Conservation (phyloP, 768 basidiomycete genomes). For the Auricularia heimuer region DNA sequence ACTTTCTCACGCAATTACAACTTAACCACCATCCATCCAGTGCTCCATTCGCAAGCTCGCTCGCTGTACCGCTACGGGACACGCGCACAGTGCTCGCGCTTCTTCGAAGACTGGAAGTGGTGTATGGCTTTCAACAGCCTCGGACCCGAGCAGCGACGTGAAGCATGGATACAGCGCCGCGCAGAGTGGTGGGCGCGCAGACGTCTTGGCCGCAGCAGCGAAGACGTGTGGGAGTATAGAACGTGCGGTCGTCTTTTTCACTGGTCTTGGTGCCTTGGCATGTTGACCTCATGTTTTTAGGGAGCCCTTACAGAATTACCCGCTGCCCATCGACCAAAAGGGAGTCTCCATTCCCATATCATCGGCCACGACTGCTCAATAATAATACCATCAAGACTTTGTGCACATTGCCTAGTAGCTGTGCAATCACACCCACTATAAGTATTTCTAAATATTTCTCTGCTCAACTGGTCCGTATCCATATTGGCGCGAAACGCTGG, state of each 20-base stretch:
- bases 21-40: constrained; percentile 28
- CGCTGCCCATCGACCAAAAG: constrained; percentile 14
- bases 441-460: too few relatives aligned
- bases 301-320: constrained; percentile 42
- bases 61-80: constrained; percentile 81
- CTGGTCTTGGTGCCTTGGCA: neutral
- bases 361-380: neutral
- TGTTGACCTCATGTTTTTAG: constrained; percentile 21
- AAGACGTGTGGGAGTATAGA: constrained; percentile 89
- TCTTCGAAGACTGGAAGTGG: constrained; percentile 90
- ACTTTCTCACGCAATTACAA: constrained; percentile 2
- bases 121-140: constrained; percentile 78
- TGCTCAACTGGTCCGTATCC: too few relatives aligned
- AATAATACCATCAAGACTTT: too few relatives aligned
- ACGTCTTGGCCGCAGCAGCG: constrained; percentile 70
- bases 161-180: constrained; percentile 74
- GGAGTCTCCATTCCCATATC: neutral
- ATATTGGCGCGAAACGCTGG: too few relatives aligned
- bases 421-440: too few relatives aligned
- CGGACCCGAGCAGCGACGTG: constrained; percentile 64
- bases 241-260: constrained; percentile 41
- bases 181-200: constrained; percentile 93
- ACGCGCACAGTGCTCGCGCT: constrained; percentile 58
- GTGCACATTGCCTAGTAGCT: too few relatives aligned
- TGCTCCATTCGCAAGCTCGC: constrained; percentile 68